phyloP scores from a whole-genome alignment of 306 rosid genomes.

The Heteromeles arbutifolia region DNA sequence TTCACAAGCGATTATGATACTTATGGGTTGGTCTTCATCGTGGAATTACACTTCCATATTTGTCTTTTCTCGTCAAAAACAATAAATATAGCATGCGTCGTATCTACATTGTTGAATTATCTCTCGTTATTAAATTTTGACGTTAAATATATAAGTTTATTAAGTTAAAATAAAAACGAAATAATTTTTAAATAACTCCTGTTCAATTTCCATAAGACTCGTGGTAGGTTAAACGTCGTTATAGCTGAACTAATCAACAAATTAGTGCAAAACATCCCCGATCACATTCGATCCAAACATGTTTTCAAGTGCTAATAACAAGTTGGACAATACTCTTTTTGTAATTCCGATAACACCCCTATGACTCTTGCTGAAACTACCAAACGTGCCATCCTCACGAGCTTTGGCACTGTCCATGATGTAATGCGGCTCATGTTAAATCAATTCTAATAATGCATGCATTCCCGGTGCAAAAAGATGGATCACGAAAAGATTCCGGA shows the following conservation, averaged over 20 bases:
- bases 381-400: conserved; percentile 61
- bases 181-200: too few relatives aligned
- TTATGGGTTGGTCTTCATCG: too few relatives aligned
- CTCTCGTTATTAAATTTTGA: accelerated
- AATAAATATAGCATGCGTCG: too few relatives aligned
- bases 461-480: conserved; percentile 24
- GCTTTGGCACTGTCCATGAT: conserved; percentile 58
- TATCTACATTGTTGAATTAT: too few relatives aligned
- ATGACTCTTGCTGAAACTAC: conserved; percentile 13
- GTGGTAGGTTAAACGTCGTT: background rate
- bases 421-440: conserved; percentile 16
- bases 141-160: too few relatives aligned
- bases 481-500: conserved; percentile 51
- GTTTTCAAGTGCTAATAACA: background rate
- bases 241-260: background rate
- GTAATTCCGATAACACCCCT: conserved; percentile 14
- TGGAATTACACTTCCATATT: background rate
- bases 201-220: background rate
- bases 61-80: background rate
- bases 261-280: background rate
- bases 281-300: background rate
- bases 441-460: conserved; percentile 31
- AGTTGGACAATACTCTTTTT: background rate
- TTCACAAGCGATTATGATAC: background rate
- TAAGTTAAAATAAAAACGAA: too few relatives aligned